Conservation (phyloP, 129 eudicot genomes). For the Pulicaria dysenterica region DNA sequence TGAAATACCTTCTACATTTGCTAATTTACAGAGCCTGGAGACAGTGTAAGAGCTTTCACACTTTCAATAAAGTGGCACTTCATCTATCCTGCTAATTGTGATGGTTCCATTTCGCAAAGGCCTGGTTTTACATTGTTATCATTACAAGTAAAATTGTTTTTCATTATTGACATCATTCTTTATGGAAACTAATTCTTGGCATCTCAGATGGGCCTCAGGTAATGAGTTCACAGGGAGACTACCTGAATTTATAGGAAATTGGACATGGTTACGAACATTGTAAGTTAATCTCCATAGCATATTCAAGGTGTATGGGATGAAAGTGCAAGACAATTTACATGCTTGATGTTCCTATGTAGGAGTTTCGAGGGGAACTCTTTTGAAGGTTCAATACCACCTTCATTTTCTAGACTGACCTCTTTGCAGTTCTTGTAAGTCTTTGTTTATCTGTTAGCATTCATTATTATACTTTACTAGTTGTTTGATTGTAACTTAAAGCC, state of each 20-base stretch:
- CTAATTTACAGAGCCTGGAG: slow-evolving; percentile 47
- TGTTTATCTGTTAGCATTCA: neutral
- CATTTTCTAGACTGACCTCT: slow-evolving; percentile 57
- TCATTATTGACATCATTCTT: slow-evolving; percentile 1
- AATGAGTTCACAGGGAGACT: slow-evolving; percentile 62
- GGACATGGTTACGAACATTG: slow-evolving; percentile 55
- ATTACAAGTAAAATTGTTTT: neutral
- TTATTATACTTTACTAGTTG: slow-evolving; percentile 5
- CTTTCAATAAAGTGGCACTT: too few species aligned
- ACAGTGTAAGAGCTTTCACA: slow-evolving; percentile 56
- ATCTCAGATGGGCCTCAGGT: slow-evolving; percentile 68
- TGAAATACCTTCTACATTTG: slow-evolving; percentile 67
- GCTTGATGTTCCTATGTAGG: slow-evolving; percentile 42
- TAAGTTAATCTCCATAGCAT: slow-evolving; percentile 25
- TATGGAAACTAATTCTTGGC: slow-evolving; percentile 1
- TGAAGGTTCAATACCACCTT: slow-evolving; percentile 75
- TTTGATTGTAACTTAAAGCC: neutral
- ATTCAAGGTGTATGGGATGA: slow-evolving; percentile 1
- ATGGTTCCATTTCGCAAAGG: neutral
- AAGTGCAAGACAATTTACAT: neutral
- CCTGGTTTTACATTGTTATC: neutral
- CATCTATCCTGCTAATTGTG: too few species aligned
- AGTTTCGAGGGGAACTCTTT: slow-evolving; percentile 80
- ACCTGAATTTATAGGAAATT: slow-evolving; percentile 74
- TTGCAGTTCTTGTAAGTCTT: slow-evolving; percentile 63